These are phyloP conservation scores for Candida methanosorbosa DNA, from an alignment of 805 yeast species.

Conservation along the genomic window DNA sequence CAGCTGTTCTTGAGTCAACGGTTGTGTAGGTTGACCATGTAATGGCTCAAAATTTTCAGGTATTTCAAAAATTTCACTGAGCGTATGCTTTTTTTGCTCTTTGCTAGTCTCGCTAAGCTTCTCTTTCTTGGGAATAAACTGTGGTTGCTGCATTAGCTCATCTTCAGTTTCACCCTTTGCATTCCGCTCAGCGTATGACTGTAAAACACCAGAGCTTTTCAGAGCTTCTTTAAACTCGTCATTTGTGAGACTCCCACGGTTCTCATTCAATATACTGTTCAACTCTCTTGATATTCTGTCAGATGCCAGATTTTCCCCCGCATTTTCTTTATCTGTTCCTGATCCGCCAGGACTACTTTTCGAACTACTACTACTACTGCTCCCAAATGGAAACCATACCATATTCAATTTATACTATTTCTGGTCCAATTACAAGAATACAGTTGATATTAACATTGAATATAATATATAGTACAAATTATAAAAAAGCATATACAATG, in stretches of 20 bases:
- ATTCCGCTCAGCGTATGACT: no score
- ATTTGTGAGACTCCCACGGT: slow-evolving; percentile 5
- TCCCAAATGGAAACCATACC: background rate
- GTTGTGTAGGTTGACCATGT: slow-evolving; percentile 3
- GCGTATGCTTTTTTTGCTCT: background rate
- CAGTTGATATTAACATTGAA: no score
- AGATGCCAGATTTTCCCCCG: no score
- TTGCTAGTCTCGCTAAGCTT: background rate
- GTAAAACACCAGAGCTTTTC: background rate
- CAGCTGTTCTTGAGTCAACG: slow-evolving; percentile 8
- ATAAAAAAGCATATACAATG: no score
- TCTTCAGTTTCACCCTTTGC: background rate
- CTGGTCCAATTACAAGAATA: no score
- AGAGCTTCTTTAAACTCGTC: slow-evolving; percentile 20
- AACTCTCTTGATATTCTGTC: no score
- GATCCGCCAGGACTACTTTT: no score
- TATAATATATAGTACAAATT: no score
- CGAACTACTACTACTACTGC: no score
- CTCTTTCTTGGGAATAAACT: background rate
- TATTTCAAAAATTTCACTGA: background rate
- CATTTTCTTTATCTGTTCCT: no score
- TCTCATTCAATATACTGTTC: no score
- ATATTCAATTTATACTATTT: background rate
- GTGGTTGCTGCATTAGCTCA: background rate
- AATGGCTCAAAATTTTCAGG: slow-evolving; percentile 3